Evolutionary conservation across 2,329 filamentous ascomycete genomes (phyloP).

Genomic region (Fusarium dlaminii): DNA sequence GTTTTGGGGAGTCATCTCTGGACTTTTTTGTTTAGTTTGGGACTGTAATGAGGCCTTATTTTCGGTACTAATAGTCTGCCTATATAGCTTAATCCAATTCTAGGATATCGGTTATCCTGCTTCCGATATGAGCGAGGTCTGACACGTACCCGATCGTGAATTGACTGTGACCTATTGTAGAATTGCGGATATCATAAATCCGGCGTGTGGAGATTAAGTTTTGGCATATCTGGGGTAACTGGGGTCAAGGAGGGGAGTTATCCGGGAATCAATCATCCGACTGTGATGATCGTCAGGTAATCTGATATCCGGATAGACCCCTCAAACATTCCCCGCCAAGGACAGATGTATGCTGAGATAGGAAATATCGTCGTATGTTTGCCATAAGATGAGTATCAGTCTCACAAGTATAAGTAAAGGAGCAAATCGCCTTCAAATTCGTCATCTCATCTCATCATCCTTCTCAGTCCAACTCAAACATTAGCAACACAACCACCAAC

Average conservation of each 20-base stretch:
- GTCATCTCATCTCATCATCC: neutral
- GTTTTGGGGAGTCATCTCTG: constrained; percentile 14
- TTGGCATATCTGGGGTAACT: neutral
- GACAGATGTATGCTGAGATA: neutral
- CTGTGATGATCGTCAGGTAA: neutral
- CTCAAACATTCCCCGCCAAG: neutral
- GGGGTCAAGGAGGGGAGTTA: neutral
- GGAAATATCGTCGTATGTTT: neutral
- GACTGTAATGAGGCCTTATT: neutral
- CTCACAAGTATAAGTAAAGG: neutral
- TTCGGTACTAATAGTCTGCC: neutral
- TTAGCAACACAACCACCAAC: neutral
- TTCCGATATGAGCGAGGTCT: neutral
- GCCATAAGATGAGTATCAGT: fast-evolving
- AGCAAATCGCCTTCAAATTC: neutral
- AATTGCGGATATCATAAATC: neutral
- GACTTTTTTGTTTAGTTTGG: constrained; percentile 6
- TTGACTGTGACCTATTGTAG: neutral
- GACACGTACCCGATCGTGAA: neutral
- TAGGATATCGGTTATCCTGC: neutral
- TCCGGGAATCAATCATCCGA: neutral
- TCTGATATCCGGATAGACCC: neutral
- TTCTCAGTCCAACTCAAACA: neutral
- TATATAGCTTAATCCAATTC: neutral
- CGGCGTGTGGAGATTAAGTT: neutral